Conservation (phyloP, 768 basidiomycete species). For the Suillus clintonianus region DNA sequence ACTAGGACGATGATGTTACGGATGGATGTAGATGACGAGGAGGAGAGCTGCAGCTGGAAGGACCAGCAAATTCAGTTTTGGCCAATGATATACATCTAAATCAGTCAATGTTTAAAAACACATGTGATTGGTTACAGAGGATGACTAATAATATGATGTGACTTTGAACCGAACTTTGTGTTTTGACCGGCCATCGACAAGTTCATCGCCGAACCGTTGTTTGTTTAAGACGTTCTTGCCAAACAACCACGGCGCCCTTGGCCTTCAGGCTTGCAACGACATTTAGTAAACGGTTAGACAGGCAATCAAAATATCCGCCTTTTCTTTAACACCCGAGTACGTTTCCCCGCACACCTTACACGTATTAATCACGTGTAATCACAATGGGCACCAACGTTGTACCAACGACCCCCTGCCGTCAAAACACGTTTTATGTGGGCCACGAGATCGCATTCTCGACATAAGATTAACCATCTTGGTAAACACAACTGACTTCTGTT, state of each 20-base stretch:
- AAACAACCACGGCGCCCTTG: too few relatives aligned
- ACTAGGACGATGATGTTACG: not conserved
- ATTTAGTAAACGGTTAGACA: not conserved
- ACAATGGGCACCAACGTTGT: not conserved
- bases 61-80: slow-evolving; percentile 8
- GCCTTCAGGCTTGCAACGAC: not conserved
- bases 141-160: too few relatives aligned
- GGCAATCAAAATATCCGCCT: not conserved
- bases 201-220: slow-evolving; percentile 5
- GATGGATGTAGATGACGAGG: not conserved
- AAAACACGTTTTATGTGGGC: not conserved
- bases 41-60: not conserved
- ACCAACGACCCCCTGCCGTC: not conserved
- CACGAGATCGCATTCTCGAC: slow-evolving; percentile 3
- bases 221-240: slow-evolving; percentile 15
- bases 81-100: not conserved
- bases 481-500: not conserved
- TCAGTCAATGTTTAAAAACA: not conserved
- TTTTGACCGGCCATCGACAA: too few relatives aligned
- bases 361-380: not conserved
- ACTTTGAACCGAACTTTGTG: too few relatives aligned
- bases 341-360: not conserved
- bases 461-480: not conserved
- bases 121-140: slow-evolving; percentile 30
- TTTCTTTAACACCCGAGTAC: not conserved